These are phyloP conservation scores for Tillandsia fasciculata DNA, from an alignment of 176 grass and related monocot species.

Conservation along the genomic window DNA sequence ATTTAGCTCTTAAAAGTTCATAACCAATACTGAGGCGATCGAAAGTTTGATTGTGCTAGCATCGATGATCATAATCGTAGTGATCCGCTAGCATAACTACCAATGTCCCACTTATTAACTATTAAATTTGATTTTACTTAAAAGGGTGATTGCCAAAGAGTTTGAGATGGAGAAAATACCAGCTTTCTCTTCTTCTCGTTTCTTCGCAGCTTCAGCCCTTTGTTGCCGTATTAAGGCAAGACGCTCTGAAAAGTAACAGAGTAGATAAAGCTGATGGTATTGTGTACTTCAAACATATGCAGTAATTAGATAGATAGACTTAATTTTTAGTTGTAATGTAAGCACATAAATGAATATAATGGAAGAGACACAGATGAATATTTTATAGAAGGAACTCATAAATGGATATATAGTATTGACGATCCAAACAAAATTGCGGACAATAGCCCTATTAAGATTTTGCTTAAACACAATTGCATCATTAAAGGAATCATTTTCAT, in stretches of 20 bases:
- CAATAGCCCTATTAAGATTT: too few species aligned
- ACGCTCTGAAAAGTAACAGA: conserved; percentile 40
- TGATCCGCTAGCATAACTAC: background rate
- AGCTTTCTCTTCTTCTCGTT: conserved; percentile 73
- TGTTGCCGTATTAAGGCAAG: conserved; percentile 59
- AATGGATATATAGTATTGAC: too few species aligned
- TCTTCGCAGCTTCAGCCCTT: conserved; percentile 84
- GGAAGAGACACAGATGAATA: too few species aligned
- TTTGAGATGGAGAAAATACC: conserved; percentile 31
- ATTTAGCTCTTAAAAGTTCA: background rate
- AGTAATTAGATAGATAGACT: too few species aligned
- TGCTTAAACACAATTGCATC: too few species aligned
- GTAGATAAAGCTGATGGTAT: conserved; percentile 2
- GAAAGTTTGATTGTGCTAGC: background rate
- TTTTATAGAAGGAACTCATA: too few species aligned
- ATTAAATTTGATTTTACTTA: background rate
- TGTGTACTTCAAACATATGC: too few species aligned
- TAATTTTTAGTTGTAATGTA: too few species aligned
- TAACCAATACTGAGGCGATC: background rate
- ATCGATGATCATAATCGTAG: background rate
- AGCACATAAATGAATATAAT: too few species aligned
- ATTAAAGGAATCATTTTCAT: too few species aligned
- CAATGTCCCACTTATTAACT: background rate
- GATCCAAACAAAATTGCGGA: too few species aligned
- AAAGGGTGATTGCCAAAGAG: background rate